A percentile compares a stretch with the other conserved stretches of the same genome.
These are phyloP conservation scores for Cryptosporidium bovis DNA, from an alignment of 169 alveolate genomes.

Conservation along the genomic window DNA sequence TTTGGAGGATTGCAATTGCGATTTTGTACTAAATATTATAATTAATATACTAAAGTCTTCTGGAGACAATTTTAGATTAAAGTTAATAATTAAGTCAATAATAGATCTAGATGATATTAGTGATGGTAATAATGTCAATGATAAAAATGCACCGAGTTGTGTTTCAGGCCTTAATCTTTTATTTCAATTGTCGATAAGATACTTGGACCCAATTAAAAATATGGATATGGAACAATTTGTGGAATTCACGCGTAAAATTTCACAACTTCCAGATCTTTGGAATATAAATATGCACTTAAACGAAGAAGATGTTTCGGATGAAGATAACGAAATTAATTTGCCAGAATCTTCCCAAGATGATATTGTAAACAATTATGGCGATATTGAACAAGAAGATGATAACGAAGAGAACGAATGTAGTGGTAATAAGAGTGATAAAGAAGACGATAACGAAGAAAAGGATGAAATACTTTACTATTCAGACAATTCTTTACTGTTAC, in stretches of 20 bases:
- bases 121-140: conserved; percentile 10
- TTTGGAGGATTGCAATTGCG: conserved; percentile 45
- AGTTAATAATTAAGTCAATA: background rate
- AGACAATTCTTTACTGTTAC: conserved; percentile 7
- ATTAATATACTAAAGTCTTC: background rate
- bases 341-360: background rate
- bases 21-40: conserved; percentile 1
- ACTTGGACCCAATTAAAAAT: background rate
- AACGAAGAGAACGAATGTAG: background rate
- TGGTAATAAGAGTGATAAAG: background rate
- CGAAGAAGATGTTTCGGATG: conserved; percentile 34
- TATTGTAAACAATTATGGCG: background rate
- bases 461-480: conserved; percentile 26
- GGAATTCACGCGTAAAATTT: conserved; percentile 4
- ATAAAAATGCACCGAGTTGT: conserved; percentile 33
- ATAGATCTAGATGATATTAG: conserved; percentile 2
- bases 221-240: conserved; percentile 16
- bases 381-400: background rate
- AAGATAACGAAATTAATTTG: background rate
- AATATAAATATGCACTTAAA: conserved; percentile 3
- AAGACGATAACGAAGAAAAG: background rate
- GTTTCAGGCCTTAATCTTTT: conserved; percentile 31
- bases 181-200: conserved; percentile 4
- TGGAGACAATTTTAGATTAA: background rate
- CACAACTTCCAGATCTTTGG: conserved; percentile 68